These are phyloP conservation scores for Murraya paniculata DNA, from an alignment of 345 rosid genomes.

Conservation along the genomic window DNA sequence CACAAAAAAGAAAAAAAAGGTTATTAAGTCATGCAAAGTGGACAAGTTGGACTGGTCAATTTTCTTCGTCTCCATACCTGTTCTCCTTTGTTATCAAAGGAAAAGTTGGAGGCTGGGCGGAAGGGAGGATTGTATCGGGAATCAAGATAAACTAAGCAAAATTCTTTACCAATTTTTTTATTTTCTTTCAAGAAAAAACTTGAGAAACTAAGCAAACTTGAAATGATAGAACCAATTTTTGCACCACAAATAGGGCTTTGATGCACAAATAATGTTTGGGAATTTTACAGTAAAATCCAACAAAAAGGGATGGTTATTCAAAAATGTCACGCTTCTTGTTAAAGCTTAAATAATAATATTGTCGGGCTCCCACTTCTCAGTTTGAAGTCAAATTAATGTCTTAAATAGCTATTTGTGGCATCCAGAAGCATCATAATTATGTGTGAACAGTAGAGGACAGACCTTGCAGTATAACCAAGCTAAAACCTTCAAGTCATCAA, in stretches of 20 bases:
- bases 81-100: not conserved
- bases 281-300: not conserved
- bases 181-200: no score
- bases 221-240: not conserved
- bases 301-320: not conserved
- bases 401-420: not conserved
- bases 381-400: not conserved
- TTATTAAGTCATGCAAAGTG: not conserved
- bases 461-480: conserved; percentile 83
- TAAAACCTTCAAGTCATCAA: conserved; percentile 73
- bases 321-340: conserved; percentile 2
- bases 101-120: no score
- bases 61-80: not conserved
- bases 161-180: no score
- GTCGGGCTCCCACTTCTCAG: not conserved
- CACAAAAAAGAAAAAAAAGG: not conserved
- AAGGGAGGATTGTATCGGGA: not conserved
- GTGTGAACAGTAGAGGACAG: conserved; percentile 18
- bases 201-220: not conserved
- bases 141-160: not conserved
- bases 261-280: not conserved
- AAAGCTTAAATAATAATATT: not conserved
- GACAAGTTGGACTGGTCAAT: not conserved
- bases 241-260: not conserved
- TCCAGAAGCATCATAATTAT: not conserved